Base-by-base conservation (phyloP, 2,329 filamentous ascomycete species). In the Colletotrichum endophyticum region DNA sequence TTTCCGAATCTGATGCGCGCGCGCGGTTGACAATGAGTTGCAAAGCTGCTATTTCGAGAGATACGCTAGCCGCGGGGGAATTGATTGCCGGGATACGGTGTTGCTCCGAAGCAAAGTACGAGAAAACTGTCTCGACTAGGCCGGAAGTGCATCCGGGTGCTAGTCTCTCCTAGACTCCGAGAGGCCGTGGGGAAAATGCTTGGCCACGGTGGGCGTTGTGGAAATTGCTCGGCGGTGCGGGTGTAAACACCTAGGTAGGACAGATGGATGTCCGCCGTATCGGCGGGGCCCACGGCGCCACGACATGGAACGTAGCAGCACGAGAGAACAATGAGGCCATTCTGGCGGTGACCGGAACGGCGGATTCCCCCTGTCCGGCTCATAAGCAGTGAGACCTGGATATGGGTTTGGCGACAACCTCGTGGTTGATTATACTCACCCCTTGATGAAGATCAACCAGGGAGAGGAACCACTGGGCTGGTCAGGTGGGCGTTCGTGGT, bases 231-330 rank as follows among this genome's bases (percentile, higher is more conserved):
- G 66, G 39, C 30, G 57, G 25, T 64, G 36, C 69, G 44, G 44
- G 30, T 59, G 28, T 44, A 36, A 36, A 34, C 30, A 19, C 39
- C 19, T 2, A 19, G 22, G 53, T 59, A 22, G 6, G 44, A 67
- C 68, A 66, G n/a, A 62, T 62, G 61, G 69, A 62, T 66, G 64
- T 74, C 74, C 70, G 64, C 74, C 49, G 28, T 39, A 66, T 74
- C 70, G 70, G 56, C 27, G 25, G 49, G 28, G 9, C 62, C 22
- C 34, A 34, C 22, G 22, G 64, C 30, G 44, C 59, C 70, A 73
- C 73, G 32, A 39, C 27, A 39, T 49, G 57, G n/a, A 61, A 36
- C 36, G 22, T 53, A 19, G 27, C n/a, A 53, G 62, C 59, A 53
- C 25, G 25, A 53, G 66, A 19, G 53, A 59, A 27, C n/a, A 63